Conservation (phyloP, 305 asterid genomes). For the Fraxinus baroniana region DNA sequence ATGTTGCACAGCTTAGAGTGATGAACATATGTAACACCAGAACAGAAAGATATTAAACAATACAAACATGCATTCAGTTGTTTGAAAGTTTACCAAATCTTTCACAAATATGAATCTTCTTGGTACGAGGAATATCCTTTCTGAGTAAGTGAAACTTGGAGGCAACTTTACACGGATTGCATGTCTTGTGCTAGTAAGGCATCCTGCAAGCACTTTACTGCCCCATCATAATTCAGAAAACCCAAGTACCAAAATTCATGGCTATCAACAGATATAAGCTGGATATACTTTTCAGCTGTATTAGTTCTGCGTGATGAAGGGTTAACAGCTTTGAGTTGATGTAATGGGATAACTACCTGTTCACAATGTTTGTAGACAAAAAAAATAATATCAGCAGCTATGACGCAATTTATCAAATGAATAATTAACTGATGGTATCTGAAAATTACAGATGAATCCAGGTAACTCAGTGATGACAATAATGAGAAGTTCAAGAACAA, state of each 20-base stretch:
- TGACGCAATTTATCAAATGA: not conserved
- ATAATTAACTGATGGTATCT: not conserved
- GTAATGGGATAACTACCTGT: slow-evolving; percentile 94
- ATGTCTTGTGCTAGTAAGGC: slow-evolving; percentile 44
- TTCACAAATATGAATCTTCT: not conserved
- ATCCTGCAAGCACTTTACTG: slow-evolving; percentile 66
- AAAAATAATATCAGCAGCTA: not conserved
- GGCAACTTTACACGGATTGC: slow-evolving; percentile 48
- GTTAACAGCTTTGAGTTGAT: slow-evolving; percentile 91
- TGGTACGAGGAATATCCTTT: not conserved
- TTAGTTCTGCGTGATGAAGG: slow-evolving; percentile 76
- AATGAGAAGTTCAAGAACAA: not conserved
- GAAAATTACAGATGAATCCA: not conserved
- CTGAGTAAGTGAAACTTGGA: not conserved
- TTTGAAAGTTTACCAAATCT: slow-evolving; percentile 2
- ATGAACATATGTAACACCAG: not conserved
- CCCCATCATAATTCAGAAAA: slow-evolving; percentile 67
- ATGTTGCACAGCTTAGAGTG: not conserved
- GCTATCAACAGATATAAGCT: slow-evolving; percentile 82
- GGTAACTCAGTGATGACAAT: not conserved
- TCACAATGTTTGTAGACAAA: not conserved
- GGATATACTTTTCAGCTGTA: slow-evolving; percentile 79
- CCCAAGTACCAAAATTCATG: slow-evolving; percentile 99
- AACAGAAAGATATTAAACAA: not conserved
- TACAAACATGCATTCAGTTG: not conserved